phyloP scores from a whole-genome alignment of 139 green algal genomes.

The Cymbomonas tetramitiformis region DNA sequence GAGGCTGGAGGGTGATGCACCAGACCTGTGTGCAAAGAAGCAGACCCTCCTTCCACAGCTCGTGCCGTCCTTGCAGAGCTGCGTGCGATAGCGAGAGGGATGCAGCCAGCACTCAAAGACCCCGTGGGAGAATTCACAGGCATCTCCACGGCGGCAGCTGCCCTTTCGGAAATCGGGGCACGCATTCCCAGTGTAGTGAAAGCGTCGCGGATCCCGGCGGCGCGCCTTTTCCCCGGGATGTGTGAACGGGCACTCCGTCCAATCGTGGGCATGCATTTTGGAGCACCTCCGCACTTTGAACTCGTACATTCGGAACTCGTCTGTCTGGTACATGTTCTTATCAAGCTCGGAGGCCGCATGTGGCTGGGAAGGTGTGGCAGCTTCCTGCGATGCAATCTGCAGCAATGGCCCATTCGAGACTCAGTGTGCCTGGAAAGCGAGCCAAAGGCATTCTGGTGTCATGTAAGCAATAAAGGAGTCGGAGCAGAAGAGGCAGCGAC shows the following conservation, averaged over 20 bases:
- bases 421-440: too few species aligned
- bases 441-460: too few species aligned
- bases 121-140: constrained; percentile 80
- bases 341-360: constrained; percentile 8
- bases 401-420: too few species aligned
- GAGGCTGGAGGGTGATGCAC: too few species aligned
- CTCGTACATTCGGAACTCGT: constrained; percentile 36
- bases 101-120: constrained; percentile 97
- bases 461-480: too few species aligned
- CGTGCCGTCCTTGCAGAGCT: constrained; percentile 83
- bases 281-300: constrained; percentile 52
- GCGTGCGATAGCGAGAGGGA: constrained; percentile 64
- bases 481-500: too few species aligned
- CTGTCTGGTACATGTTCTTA: constrained; percentile 12
- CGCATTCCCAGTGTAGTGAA: constrained; percentile 75
- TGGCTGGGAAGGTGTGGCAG: too few species aligned
- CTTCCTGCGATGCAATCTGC: too few species aligned
- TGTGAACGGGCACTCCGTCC: constrained; percentile 85
- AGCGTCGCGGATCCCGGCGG: constrained; percentile 60
- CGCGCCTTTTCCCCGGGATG: constrained; percentile 84
- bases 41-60: constrained; percentile 76
- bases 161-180: constrained; percentile 85
- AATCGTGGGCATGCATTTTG: constrained; percentile 66
- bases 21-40: constrained; percentile 91
- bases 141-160: constrained; percentile 58